Percentiles rank a stretch among this genome's conserved stretches.
These are phyloP conservation scores for Colletotrichum acutatum DNA, from an alignment of 2,329 filamentous ascomycete species.

Conservation along the genomic window DNA sequence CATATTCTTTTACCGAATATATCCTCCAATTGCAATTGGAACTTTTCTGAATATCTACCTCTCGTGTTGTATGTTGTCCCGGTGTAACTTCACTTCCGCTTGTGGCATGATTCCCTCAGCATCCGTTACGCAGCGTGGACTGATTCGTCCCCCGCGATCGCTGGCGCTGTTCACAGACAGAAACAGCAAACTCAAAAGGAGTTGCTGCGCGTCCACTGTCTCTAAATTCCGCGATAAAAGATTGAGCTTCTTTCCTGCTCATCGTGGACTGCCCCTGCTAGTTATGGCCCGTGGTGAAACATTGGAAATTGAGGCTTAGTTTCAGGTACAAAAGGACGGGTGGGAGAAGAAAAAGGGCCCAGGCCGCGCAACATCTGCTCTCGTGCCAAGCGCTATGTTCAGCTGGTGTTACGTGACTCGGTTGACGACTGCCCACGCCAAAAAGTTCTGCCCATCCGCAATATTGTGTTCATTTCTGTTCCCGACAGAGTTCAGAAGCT, in stretches of 20 bases:
- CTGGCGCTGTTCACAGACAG: neutral
- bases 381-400: neutral
- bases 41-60: neutral
- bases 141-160: neutral
- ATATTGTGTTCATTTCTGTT: neutral
- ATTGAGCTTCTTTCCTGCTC: neutral
- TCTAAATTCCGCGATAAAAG: neutral
- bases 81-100: neutral
- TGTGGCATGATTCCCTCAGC: no score
- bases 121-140: neutral
- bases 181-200: neutral
- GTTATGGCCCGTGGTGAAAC: slow-evolving; percentile 6
- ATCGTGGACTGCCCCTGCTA: slow-evolving; percentile 6
- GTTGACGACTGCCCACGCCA: neutral
- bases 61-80: neutral
- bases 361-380: neutral
- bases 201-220: neutral
- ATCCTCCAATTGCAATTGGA: neutral
- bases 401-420: neutral
- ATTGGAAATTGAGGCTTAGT: slow-evolving; percentile 10
- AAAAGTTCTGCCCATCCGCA: neutral
- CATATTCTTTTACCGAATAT: slow-evolving; percentile 15
- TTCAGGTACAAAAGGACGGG: slow-evolving; percentile 15
- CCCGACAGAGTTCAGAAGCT: neutral
- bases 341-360: neutral